Percentiles rank a stretch among this genome's conserved stretches.
Conservation (phyloP, 2,329 filamentous ascomycete species). For the Paecilomyces fulvus region DNA sequence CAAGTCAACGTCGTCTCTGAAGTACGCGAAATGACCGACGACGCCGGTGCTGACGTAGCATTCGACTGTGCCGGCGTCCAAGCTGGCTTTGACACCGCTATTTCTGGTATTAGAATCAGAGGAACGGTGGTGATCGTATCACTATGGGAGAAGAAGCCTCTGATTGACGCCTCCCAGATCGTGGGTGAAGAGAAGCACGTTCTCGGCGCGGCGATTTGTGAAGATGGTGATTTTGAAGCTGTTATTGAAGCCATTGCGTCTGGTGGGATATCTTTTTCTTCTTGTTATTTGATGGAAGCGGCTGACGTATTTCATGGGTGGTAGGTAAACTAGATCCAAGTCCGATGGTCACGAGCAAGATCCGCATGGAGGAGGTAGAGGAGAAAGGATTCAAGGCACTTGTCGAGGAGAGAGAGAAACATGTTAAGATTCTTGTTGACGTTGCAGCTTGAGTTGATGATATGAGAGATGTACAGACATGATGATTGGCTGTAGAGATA, state of each 20-base stretch:
- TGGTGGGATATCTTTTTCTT: slow-evolving; percentile 11
- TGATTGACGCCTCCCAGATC: slow-evolving; percentile 46
- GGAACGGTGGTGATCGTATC: slow-evolving; percentile 55
- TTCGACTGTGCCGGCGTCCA: slow-evolving; percentile 58
- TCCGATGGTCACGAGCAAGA: slow-evolving; percentile 54
- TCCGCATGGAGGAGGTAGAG: slow-evolving; percentile 48
- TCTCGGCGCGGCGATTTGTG: slow-evolving; percentile 40
- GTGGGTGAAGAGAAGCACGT: slow-evolving; percentile 47
- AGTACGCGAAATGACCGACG: slow-evolving; percentile 40
- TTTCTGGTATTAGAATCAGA: slow-evolving; percentile 42
- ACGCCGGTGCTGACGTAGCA: slow-evolving; percentile 45
- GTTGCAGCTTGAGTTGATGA: slow-evolving; percentile 10
- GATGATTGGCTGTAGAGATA: too few species aligned
- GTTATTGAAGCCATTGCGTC: slow-evolving; percentile 45
- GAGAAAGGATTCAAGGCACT: slow-evolving; percentile 50
- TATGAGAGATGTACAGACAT: background rate
- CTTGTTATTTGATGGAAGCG: background rate
- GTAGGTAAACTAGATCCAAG: slow-evolving; percentile 44
- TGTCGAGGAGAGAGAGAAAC: slow-evolving; percentile 52
- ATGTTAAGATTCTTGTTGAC: slow-evolving; percentile 54
- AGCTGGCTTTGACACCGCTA: slow-evolving; percentile 39
- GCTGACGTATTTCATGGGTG: background rate
- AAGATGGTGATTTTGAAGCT: slow-evolving; percentile 47
- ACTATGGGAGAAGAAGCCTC: slow-evolving; percentile 51
- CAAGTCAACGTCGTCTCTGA: slow-evolving; percentile 39